Base-by-base conservation (phyloP, 1,139 yeast species). In the Taphrina wiesneri region DNA sequence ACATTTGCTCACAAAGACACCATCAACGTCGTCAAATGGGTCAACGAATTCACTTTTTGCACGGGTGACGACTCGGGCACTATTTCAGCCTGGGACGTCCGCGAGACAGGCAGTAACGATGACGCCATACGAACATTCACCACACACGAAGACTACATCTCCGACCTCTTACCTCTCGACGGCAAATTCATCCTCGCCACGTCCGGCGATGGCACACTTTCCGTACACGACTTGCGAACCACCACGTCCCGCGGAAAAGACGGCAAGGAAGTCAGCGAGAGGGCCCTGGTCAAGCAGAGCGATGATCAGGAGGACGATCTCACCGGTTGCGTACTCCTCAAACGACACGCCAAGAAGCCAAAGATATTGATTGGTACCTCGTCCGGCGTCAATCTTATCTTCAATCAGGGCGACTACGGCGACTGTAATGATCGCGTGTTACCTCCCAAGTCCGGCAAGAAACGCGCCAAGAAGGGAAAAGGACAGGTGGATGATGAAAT, bases 221-320 rank as follows among this genome's bases (percentile, higher is more conserved):
- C 67, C 34, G 49, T 62, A n/a, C 49, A 52, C 39, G 69, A 67
- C 61, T 23, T 63, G 41, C 66, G 69, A 15, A 25, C 41, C 15
- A 19, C 63, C 32, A 26, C 54, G 21, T 17, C 21, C 1, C 23
- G 28, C 17, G 21, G 28, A 9, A 49, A 49, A 17, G 36, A 26
- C 36, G 36, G 19, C 3, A 26, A 30, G 21, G 21, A 2, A 1
- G 62, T 45, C 1, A 7, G n/a, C 1, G 21, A 45, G 49, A 28
- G n/a, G 15, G 62, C 53, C 13, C 23, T 43, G 11, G 28, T 52
- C 28, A 45, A 53, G 39, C 52, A 25, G 21, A 49, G 60, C 21
- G 68, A 66, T 19, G 67, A 66, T 32, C 67, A 63, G 25, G 69
- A 56, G n/a, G 68, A 65, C 43, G 69, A 67, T 34, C 39, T 66